Conservation (phyloP, 768 basidiomycete genomes). For the Russula foetens region DNA sequence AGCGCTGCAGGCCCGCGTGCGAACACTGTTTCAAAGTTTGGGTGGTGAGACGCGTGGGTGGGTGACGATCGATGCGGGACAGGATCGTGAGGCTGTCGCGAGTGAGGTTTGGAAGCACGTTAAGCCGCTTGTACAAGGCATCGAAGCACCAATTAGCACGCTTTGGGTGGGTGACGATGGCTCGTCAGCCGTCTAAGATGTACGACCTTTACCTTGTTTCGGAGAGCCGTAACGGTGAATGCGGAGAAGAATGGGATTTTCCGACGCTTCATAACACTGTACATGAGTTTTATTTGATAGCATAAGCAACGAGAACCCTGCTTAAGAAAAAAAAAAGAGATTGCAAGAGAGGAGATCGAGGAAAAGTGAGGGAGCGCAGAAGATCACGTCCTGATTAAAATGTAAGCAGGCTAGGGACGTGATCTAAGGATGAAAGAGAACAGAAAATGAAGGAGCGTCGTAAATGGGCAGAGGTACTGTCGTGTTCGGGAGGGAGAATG, state of each 20-base stretch:
- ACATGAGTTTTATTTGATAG: slow-evolving; percentile 14
- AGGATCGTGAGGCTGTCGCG: slow-evolving; percentile 40
- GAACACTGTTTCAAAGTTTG: slow-evolving; percentile 50
- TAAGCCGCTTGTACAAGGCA: slow-evolving; percentile 33
- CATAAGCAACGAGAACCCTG: slow-evolving; percentile 11
- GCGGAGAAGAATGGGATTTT: slow-evolving; percentile 7
- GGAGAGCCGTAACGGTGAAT: background rate
- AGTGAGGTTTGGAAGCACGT: slow-evolving; percentile 49
- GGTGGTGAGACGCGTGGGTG: slow-evolving; percentile 35
- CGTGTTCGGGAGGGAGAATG: background rate
- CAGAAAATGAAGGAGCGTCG: slow-evolving; percentile 14
- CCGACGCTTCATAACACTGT: slow-evolving; percentile 7
- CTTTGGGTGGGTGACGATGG: slow-evolving; percentile 38
- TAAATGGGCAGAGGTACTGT: slow-evolving; percentile 12
- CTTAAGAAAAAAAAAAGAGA: slow-evolving; percentile 1
- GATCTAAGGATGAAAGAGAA: slow-evolving; percentile 1
- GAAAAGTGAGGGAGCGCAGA: background rate
- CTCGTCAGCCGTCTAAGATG: background rate
- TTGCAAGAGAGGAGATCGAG: slow-evolving; percentile 8
- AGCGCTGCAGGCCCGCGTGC: slow-evolving; percentile 62
- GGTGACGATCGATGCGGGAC: slow-evolving; percentile 54
- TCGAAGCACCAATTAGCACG: slow-evolving; percentile 35
- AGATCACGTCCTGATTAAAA: slow-evolving; percentile 10
- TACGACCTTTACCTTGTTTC: background rate
- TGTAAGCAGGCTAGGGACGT: background rate